These are phyloP conservation scores for Fusarium incarnatum DNA, from an alignment of 2,329 filamentous ascomycete genomes.

Conservation along the genomic window DNA sequence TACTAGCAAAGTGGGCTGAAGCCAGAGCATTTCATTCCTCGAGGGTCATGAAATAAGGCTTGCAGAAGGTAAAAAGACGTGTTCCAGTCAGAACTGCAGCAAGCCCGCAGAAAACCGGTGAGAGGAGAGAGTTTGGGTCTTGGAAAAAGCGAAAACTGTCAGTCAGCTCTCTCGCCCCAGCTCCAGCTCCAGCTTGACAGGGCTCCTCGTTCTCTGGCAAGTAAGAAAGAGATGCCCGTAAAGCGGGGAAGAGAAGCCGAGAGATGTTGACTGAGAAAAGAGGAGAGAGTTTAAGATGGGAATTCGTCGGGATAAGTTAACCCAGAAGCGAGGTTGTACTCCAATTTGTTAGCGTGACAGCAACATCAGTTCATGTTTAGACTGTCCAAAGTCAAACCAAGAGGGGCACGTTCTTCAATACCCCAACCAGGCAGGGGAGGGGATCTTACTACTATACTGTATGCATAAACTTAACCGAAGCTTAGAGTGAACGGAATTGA, in stretches of 20 bases:
- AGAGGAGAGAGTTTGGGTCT: conserved; percentile 3
- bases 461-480: neutral
- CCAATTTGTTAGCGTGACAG: conserved; percentile 2
- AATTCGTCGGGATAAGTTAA: neutral
- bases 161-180: neutral
- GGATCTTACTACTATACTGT: neutral
- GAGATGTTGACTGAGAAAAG: conserved; percentile 17
- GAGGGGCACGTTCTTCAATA: conserved; percentile 15
- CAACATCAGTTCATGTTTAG: conserved; percentile 36
- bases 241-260: conserved; percentile 14
- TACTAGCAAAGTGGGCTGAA: conserved; percentile 20
- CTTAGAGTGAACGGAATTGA: neutral
- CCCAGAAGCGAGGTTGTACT: conserved; percentile 18
- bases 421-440: neutral
- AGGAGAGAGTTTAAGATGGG: conserved; percentile 13
- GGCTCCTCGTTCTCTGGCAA: conserved; percentile 8
- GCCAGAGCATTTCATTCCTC: neutral
- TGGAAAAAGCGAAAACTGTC: conserved; percentile 1
- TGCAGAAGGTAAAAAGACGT: conserved; percentile 5
- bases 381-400: neutral
- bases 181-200: conserved; percentile 36
- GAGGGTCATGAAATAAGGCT: neutral
- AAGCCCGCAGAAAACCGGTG: conserved; percentile 21
- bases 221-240: neutral
- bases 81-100: conserved; percentile 18